These are phyloP conservation scores for Sanguinoderma infundibulare DNA, from an alignment of 1,284 basidiomycete genomes.

Conservation along the genomic window DNA sequence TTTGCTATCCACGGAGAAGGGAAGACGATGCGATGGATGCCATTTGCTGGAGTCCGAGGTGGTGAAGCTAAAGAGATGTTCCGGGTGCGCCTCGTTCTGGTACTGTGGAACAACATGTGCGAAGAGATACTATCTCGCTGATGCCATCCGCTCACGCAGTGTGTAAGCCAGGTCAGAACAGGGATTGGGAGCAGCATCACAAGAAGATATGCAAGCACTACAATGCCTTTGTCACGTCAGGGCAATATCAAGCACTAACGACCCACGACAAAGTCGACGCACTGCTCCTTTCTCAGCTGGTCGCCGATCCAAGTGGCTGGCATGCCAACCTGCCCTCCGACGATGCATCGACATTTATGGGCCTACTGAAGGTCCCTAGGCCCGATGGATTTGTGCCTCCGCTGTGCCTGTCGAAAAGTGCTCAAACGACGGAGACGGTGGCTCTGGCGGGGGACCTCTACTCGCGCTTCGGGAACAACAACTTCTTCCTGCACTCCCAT, in stretches of 20 bases:
- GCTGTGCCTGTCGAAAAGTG: constrained; percentile 28
- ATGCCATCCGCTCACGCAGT: not conserved
- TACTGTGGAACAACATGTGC: constrained; percentile 70
- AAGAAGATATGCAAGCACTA: constrained; percentile 65
- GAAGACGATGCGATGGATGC: constrained; percentile 68
- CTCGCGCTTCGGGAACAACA: constrained; percentile 74
- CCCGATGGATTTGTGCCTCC: constrained; percentile 25
- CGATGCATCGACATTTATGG: constrained; percentile 45
- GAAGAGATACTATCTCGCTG: constrained; percentile 21
- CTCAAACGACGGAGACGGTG: constrained; percentile 24
- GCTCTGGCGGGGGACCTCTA: constrained; percentile 42
- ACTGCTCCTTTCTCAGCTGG: constrained; percentile 63
- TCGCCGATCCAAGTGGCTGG: constrained; percentile 42
- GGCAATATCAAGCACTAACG: constrained; percentile 50
- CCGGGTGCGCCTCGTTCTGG: constrained; percentile 69
- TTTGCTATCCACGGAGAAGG: constrained; percentile 61
- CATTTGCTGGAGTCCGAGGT: constrained; percentile 36
- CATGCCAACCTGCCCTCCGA: not conserved
- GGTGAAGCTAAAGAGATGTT: constrained; percentile 51
- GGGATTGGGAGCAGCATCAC: constrained; percentile 68
- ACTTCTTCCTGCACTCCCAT: constrained; percentile 75
- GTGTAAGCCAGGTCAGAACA: constrained; percentile 59
- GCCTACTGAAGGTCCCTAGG: constrained; percentile 53
- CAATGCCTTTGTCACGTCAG: constrained; percentile 49
- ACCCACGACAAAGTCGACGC: constrained; percentile 61